Evolutionary conservation across 768 basidiomycete genomes (phyloP).

Genomic region (Tulasnella sp.): DNA sequence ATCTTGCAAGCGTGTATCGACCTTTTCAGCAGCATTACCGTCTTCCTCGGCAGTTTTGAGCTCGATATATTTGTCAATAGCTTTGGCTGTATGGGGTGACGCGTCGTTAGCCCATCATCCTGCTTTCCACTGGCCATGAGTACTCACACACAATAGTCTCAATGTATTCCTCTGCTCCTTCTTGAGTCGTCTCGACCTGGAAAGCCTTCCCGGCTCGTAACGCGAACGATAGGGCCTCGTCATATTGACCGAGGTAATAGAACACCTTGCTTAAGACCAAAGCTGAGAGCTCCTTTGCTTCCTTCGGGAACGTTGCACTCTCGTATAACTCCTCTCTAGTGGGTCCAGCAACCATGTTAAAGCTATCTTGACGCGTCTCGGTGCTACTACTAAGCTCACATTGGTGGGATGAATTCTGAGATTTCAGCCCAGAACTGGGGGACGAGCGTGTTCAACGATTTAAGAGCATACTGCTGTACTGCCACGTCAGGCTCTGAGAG

Average conservation of each 20-base stretch:
- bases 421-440: slow-evolving; percentile 98
- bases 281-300: slow-evolving; percentile 73
- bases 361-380: slow-evolving; percentile 3
- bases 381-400: slow-evolving; percentile 43
- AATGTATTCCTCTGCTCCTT: slow-evolving; percentile 73
- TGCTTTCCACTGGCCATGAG: not conserved
- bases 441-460: slow-evolving; percentile 69
- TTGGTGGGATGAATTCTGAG: slow-evolving; percentile 81
- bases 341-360: slow-evolving; percentile 15
- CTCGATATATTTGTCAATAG: slow-evolving; percentile 87
- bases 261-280: slow-evolving; percentile 96
- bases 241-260: slow-evolving; percentile 90
- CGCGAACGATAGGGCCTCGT: slow-evolving; percentile 92
- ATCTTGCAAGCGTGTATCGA: slow-evolving; percentile 67
- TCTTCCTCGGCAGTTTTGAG: slow-evolving; percentile 49
- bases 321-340: slow-evolving; percentile 85
- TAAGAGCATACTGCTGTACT: slow-evolving; percentile 87
- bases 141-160: slow-evolving; percentile 89
- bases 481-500: slow-evolving; percentile 76
- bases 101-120: not conserved
- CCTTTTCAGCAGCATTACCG: slow-evolving; percentile 40
- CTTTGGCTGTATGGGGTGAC: slow-evolving; percentile 55
- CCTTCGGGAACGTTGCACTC: slow-evolving; percentile 57
- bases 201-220: slow-evolving; percentile 84
- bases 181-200: slow-evolving; percentile 52